Base-by-base conservation (phyloP, 495 filamentous ascomycete species). In the Penicillium longicatenatum region DNA sequence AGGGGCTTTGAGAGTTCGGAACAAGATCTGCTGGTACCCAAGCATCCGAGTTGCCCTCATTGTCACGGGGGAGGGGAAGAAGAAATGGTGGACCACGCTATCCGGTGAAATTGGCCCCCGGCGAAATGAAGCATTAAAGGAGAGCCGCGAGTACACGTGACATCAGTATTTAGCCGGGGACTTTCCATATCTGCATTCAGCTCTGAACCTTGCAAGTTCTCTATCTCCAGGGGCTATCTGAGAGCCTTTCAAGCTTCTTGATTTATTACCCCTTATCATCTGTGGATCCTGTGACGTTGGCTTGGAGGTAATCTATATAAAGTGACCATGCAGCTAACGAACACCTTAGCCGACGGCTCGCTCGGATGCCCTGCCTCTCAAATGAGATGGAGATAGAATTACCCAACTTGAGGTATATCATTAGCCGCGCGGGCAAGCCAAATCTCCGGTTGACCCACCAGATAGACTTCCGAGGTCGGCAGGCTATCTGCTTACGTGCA, bases 81-180 rank as follows among this genome's bases (percentile, higher is more conserved):
- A 35, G 16, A 9, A 39, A 19, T 12, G 10, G 29, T 10, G 46
- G 50, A 52, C 35, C 33, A 39, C 33, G 50, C 35, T 52, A 26
- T 51, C 17, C 49, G 49, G 33, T 51, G 49, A 52, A 52, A 52
- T 39, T 52, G 50, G 50, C 50, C 50, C 50, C 50, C 50, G 50
- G 50, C 35, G 33, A 52, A 52, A 52, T 42, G 16, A 22, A 24
- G 22, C 6, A 48, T 29, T 48, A 29, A 48, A 48, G 24, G 45
- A 46, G 45, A 48, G 45, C 45, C 45, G 45, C 45, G 45, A 48
- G 14, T 19, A 31, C 45, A 48, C 45, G 45, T 48, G 45, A 48
- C 45, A 26, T 48, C 4, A 26, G 20, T 46, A 48, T 17, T 48
- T 45, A 22, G 17, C 45, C 45, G 16, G 24, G 7, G 24, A 17